phyloP scores from a whole-genome alignment of 345 rosid genomes.

The Geranium brycei region DNA sequence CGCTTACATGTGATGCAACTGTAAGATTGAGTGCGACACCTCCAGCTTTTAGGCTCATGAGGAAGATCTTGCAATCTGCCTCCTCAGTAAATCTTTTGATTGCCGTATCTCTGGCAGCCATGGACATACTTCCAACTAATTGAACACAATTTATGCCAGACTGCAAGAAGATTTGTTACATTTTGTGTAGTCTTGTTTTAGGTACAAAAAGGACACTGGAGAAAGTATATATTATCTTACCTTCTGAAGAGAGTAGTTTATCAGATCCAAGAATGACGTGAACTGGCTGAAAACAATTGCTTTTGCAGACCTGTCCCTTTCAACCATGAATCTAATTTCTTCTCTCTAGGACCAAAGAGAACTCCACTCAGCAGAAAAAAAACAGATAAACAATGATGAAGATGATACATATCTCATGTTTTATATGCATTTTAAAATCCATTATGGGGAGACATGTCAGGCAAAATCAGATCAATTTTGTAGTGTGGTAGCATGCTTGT shows the following conservation, averaged over 20 bases:
- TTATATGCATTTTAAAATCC: too few relatives aligned
- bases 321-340: constrained; percentile 87
- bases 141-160: constrained; percentile 74
- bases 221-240: constrained; percentile 20
- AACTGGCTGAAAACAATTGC: constrained; percentile 98
- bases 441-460: too few relatives aligned
- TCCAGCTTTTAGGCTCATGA: constrained; percentile 93
- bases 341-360: constrained; percentile 52
- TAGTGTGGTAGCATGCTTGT: too few relatives aligned
- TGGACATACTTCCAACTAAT: constrained; percentile 80
- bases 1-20: constrained; percentile 89
- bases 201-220: neutral
- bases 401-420: neutral
- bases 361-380: neutral
- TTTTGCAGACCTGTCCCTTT: constrained; percentile 95
- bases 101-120: constrained; percentile 66
- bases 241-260: constrained; percentile 70
- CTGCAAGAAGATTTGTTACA: constrained; percentile 25
- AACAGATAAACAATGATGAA: constrained; percentile 4
- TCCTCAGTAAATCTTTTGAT: constrained; percentile 75
- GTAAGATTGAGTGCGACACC: constrained; percentile 92
- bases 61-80: constrained; percentile 80
- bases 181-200: constrained; percentile 6
- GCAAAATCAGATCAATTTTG: too few relatives aligned
- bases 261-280: constrained; percentile 87